phyloP scores from a whole-genome alignment of 2,329 filamentous ascomycete species.

The Nothomitra cinnamomea region DNA sequence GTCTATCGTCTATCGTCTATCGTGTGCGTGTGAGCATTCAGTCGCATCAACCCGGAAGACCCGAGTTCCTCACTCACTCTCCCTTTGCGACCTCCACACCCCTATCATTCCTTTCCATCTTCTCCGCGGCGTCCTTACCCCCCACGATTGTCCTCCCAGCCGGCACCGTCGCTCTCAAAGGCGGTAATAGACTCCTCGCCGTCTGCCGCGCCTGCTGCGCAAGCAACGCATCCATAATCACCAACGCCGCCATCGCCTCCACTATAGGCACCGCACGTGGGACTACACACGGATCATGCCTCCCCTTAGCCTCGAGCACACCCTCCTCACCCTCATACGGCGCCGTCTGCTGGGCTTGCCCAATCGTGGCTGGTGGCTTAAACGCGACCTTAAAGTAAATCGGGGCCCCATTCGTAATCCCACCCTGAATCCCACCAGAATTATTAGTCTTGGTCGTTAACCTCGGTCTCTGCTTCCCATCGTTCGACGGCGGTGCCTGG shows the following conservation, averaged over 20 bases:
- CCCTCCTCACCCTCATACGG: conserved; percentile 64
- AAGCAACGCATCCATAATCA: conserved; percentile 73
- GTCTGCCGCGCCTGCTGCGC: conserved; percentile 52
- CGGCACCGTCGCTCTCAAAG: conserved; percentile 22
- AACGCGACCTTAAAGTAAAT: conserved; percentile 93
- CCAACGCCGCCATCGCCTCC: conserved; percentile 79
- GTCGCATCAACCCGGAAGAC: no score
- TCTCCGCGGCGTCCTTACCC: not conserved
- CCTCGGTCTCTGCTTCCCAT: conserved; percentile 29
- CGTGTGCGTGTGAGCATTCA: no score
- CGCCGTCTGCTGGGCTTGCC: conserved; percentile 69
- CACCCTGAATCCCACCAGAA: conserved; percentile 86
- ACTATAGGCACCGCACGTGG: conserved; percentile 76
- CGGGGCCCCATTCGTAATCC: conserved; percentile 81
- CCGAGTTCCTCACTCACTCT: no score
- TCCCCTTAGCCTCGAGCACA: conserved; percentile 72
- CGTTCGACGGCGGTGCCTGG: conserved; percentile 24
- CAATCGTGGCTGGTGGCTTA: conserved; percentile 89
- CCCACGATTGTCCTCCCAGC: conserved; percentile 11
- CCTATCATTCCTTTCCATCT: not conserved
- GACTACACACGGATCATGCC: conserved; percentile 88
- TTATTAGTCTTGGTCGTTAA: conserved; percentile 87
- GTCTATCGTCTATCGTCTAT: no score
- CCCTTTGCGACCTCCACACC: no score
- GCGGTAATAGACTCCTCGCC: conserved; percentile 29